These are phyloP conservation scores for Paramecium octaurelia DNA, from an alignment of 73 alveolate genomes.

Conservation along the genomic window DNA sequence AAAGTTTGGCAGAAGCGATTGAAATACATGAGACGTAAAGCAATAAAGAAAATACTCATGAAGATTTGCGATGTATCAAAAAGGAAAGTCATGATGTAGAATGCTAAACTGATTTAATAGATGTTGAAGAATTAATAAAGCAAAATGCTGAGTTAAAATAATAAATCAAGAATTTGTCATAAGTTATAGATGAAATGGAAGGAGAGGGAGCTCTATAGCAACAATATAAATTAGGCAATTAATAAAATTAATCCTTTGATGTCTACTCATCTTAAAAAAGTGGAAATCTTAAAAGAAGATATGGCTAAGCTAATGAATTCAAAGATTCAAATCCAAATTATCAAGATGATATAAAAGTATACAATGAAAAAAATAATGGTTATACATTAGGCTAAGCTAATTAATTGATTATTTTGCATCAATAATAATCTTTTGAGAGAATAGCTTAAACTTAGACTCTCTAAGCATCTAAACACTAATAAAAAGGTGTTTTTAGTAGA, in stretches of 20 bases:
- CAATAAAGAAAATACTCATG: not conserved
- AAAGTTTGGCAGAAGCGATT: not conserved
- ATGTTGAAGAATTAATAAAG: not conserved
- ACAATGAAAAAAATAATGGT: not conserved
- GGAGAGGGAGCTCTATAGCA: not conserved
- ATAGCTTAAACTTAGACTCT: not conserved
- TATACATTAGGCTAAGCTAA: not conserved
- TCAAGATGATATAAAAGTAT: not conserved
- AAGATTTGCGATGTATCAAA: not conserved
- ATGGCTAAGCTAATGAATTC: not conserved
- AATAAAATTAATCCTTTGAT: not conserved
- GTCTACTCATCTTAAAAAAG: not conserved
- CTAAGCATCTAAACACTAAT: not conserved
- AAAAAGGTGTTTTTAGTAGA: conserved; percentile 4
- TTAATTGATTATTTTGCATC: not conserved
- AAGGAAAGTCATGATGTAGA: not conserved
- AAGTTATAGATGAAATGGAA: not conserved
- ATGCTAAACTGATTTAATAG: not conserved
- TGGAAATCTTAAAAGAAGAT: not conserved
- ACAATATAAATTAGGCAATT: not conserved
- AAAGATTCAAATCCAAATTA: not conserved
- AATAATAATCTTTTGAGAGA: not conserved
- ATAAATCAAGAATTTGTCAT: not conserved
- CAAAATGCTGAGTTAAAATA: not conserved
- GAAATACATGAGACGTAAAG: not conserved